Percentiles rank a stretch among this genome's conserved stretches.
phyloP scores from a whole-genome alignment of 2,329 filamentous ascomycete species.

The Clonostachys chloroleuca region DNA sequence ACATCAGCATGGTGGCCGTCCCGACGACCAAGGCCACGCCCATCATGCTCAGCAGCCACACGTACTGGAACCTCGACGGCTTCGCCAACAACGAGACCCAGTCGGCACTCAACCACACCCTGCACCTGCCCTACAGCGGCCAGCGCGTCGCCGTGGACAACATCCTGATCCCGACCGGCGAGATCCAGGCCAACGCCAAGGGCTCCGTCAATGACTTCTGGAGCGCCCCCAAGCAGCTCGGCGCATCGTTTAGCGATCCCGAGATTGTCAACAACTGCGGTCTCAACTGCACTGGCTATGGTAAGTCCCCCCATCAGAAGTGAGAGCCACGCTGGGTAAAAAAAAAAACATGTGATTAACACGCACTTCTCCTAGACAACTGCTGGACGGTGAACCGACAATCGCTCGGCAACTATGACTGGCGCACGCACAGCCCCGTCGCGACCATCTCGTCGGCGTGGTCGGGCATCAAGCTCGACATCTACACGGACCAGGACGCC shows the following conservation, averaged over 20 bases:
- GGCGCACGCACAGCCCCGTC: constrained; percentile 54
- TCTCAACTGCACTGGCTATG: constrained; percentile 74
- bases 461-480: constrained; percentile 79
- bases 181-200: constrained; percentile 64
- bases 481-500: constrained; percentile 80
- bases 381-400: constrained; percentile 66
- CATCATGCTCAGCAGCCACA: constrained; percentile 73
- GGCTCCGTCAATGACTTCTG: constrained; percentile 78
- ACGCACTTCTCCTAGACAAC: constrained; percentile 40
- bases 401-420: constrained; percentile 51
- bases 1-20: constrained; percentile 68
- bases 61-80: constrained; percentile 81
- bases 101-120: constrained; percentile 64
- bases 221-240: constrained; percentile 75
- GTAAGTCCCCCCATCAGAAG: background rate
- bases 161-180: constrained; percentile 71
- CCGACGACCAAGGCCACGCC: constrained; percentile 72
- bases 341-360: constrained; percentile 1
- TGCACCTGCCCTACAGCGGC: constrained; percentile 69
- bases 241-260: constrained; percentile 59
- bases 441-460: constrained; percentile 67
- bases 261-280: constrained; percentile 73
- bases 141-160: constrained; percentile 65
- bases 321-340: no score
- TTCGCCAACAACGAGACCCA: constrained; percentile 69